phyloP scores from a whole-genome alignment of 2,329 filamentous ascomycete genomes.

The Trichoderma arundinaceum region DNA sequence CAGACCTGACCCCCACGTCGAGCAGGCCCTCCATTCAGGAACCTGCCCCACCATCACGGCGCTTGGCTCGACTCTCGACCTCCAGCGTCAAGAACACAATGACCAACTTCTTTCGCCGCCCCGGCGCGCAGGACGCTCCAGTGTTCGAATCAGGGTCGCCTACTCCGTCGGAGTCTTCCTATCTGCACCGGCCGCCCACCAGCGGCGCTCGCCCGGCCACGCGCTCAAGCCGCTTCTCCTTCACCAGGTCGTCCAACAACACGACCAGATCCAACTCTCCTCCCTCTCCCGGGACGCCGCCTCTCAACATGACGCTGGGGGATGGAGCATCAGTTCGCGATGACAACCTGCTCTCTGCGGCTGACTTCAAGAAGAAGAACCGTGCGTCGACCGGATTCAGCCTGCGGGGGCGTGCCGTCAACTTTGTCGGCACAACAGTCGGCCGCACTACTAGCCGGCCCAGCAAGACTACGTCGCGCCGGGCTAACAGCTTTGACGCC shows the following conservation, averaged over 20 bases:
- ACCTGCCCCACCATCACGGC: conserved; percentile 41
- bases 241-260: conserved; percentile 53
- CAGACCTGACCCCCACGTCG: conserved; percentile 34
- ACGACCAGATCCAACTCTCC: conserved; percentile 57
- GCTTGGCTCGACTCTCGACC: conserved; percentile 51
- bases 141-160: conserved; percentile 35
- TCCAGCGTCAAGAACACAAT: conserved; percentile 56
- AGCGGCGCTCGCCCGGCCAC: conserved; percentile 41
- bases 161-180: conserved; percentile 37
- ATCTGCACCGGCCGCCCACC: conserved; percentile 38
- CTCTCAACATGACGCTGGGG: conserved; percentile 50
- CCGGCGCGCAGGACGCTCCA: conserved; percentile 43
- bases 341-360: conserved; percentile 48
- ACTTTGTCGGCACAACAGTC: conserved; percentile 49
- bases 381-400: conserved; percentile 58
- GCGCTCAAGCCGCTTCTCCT: conserved; percentile 49
- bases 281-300: conserved; percentile 55
- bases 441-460: conserved; percentile 37
- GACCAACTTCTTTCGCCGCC: conserved; percentile 56
- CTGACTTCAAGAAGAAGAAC: conserved; percentile 56
- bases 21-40: conserved; percentile 36
- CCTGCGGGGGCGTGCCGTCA: conserved; percentile 55
- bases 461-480: conserved; percentile 36
- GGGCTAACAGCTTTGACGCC: conserved; percentile 59
- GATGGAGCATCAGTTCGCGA: conserved; percentile 36